Base-by-base conservation (phyloP, 352 stramenopile genomes). In the Phytopythium litorale region DNA sequence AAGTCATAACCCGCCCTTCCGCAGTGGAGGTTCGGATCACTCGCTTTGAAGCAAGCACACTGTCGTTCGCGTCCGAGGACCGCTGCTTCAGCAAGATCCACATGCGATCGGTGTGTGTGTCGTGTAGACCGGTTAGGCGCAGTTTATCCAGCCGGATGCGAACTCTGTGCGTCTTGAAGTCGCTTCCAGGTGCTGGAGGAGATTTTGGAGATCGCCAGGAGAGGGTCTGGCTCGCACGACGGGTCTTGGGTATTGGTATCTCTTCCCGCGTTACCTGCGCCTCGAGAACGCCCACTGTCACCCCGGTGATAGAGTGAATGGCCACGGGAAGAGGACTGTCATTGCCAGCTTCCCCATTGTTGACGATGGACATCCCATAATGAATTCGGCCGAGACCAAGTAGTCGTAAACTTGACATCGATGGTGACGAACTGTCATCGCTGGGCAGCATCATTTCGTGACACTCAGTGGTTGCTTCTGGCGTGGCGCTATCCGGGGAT, bases 381-480 rank as follows among this genome's bases (percentile, higher is more conserved):
- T 68, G 67, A 58, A 76, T 60, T 42, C 63, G 62, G 40, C 72
- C 68, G 49, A 74, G 64, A 1, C 71, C 71, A 21, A 79, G 63
- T 55, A 76, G 63, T 13, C 68, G 68, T 6, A 79, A 16, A 16
- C 46, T 28, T 32, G 62, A 74, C 38, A 56, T 21, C 11, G 59
- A 64, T 16, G 23, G 50, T 40, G 13, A 21, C 25, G 8, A 9
- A 7, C 12, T 56, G 5, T 15, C 50, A 32, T 38, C 23, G 23
- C 25, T 37, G 9, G 25, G 25, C 6, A 43, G 48, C 9, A n/a
- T 37, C 28, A 18, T 25, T 1, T 3, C 25, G 15, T 3, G 13
- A 55, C 30, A 7, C 15, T 28, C 7, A 42, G 25, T 1, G 6
- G 23, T 3, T 4, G 49, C 5, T 7, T 25, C 7, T 30, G 19